phyloP scores from a whole-genome alignment of 2,329 filamentous ascomycete species.

The Pestalotiopsis sp. region DNA sequence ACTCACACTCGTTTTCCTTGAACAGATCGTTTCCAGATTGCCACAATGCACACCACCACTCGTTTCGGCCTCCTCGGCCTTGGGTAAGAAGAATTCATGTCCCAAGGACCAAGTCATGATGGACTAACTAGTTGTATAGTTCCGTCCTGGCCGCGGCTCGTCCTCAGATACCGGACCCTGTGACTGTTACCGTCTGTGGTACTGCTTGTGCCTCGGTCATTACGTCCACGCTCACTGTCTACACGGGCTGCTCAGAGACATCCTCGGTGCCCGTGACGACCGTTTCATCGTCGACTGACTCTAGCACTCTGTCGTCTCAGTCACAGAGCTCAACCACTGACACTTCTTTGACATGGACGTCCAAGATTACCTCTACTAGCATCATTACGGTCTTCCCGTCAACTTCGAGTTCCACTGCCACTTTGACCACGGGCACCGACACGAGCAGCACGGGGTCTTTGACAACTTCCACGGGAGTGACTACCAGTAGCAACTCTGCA shows the following conservation, averaged over 20 bases:
- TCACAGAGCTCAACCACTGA: background rate
- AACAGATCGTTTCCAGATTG: slow-evolving; percentile 13
- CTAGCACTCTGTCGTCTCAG: background rate
- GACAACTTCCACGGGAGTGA: background rate
- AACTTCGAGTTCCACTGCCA: background rate
- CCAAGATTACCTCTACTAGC: slow-evolving; percentile 1
- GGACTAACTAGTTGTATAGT: slow-evolving; percentile 24
- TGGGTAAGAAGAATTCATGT: slow-evolving; percentile 20
- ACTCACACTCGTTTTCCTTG: slow-evolving; percentile 27
- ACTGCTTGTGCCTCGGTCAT: slow-evolving; percentile 21
- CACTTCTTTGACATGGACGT: background rate
- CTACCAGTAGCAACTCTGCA: slow-evolving; percentile 4
- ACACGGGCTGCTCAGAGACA: slow-evolving; percentile 23
- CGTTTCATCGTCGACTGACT: background rate
- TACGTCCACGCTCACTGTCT: slow-evolving; percentile 23
- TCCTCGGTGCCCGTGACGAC: background rate
- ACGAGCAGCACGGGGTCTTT: background rate
- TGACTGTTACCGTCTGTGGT: slow-evolving; percentile 29
- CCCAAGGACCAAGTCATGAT: background rate
- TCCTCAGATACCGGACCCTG: slow-evolving; percentile 24
- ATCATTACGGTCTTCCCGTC: background rate
- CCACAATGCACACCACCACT: slow-evolving; percentile 25
- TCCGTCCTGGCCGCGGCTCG: slow-evolving; percentile 22
- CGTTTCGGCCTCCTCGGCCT: slow-evolving; percentile 27
- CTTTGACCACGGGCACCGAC: background rate